Evolutionary conservation across 202 grass and related monocot species (phyloP), one percentile per base, ranked within the genome.

Genomic region (Digitaria exilis): DNA sequence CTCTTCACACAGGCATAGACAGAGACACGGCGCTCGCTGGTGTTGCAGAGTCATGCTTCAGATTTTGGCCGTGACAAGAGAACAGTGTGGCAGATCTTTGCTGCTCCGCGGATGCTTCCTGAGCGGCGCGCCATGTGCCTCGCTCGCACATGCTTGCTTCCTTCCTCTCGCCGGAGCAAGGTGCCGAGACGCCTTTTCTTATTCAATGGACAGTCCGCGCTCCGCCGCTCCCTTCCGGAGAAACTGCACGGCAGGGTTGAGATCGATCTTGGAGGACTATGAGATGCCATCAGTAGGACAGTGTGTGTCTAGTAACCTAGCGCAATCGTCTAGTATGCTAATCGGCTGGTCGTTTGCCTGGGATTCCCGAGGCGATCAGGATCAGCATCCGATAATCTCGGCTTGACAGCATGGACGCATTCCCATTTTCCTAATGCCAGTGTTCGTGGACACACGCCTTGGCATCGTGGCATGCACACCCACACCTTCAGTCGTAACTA

Each of bases 61-160:
- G 39, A 66, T 69, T 22, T 60, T 16, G 54, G 65, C 32, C 54
- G 37, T 64, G 83, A 42, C 65, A 62, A 19, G 65, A 50, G 56
- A 31, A 57, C 71, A 77, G 45, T 16, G 19, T 16, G 75, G 49
- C 65, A 30, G 44, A 43, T 78, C 83, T 71, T 61, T n/a, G 73
- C 19, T 58, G 64, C 19, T 78, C 22, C 19, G 34, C n/a, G 73
- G 62, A 69, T 70, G 62, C 62, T 84, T 69, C 50, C 51, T 26
- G 31, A 30, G 54, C 51, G 46, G 64, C 22, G 43, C 66, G 41
- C 44, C 83, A 79, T 72, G 83, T 79, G 65, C 10, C 30, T n/a
- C n/a, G n/a, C 30, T n/a, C 22, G 55, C 83, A 79, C 83, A 72
- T 79, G 66, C 75, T 37, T 59, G 62, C 50, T 54, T 31, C 43